These are phyloP conservation scores for Paecilomyces niveus DNA, from an alignment of 2,329 filamentous ascomycete genomes.

Conservation along the genomic window DNA sequence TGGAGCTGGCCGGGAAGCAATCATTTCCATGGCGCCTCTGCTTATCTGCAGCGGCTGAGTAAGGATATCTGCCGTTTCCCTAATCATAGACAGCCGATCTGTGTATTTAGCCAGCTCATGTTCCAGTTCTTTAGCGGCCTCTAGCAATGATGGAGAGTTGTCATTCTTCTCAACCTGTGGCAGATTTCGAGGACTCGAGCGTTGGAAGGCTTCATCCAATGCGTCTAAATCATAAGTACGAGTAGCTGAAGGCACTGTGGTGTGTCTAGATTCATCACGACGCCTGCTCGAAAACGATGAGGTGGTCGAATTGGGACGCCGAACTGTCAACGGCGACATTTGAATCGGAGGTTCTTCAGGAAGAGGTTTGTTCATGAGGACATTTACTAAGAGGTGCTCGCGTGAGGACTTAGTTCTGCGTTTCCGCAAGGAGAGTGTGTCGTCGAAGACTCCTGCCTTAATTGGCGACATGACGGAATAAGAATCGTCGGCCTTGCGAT, in stretches of 20 bases:
- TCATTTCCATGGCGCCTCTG: slow-evolving; percentile 25
- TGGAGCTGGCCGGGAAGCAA: slow-evolving; percentile 24
- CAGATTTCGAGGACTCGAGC: slow-evolving; percentile 7
- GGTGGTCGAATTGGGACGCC: slow-evolving; percentile 6
- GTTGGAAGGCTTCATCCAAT: slow-evolving; percentile 18
- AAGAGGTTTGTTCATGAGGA: slow-evolving; percentile 34
- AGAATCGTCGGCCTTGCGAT: slow-evolving; percentile 5
- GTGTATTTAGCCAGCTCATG: slow-evolving; percentile 21
- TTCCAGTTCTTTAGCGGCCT: slow-evolving; percentile 32
- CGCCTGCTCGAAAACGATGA: not conserved
- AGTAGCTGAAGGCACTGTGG: not conserved
- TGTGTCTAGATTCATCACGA: not conserved
- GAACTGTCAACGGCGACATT: slow-evolving; percentile 21
- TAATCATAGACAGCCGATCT: slow-evolving; percentile 2
- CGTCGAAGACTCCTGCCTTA: slow-evolving; percentile 28
- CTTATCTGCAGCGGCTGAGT: slow-evolving; percentile 26
- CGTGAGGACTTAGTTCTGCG: slow-evolving; percentile 4
- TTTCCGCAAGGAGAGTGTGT: slow-evolving; percentile 5
- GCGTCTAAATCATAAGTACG: slow-evolving; percentile 10
- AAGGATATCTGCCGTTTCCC: slow-evolving; percentile 11
- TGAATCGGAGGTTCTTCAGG: slow-evolving; percentile 28
- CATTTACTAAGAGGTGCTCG: slow-evolving; percentile 10
- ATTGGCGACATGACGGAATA: slow-evolving; percentile 20
- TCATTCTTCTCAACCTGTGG: slow-evolving; percentile 3
- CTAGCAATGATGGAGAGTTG: slow-evolving; percentile 18